phyloP scores from a whole-genome alignment of 2,329 filamentous ascomycete genomes.

The Torrubiellomyces zombiae region DNA sequence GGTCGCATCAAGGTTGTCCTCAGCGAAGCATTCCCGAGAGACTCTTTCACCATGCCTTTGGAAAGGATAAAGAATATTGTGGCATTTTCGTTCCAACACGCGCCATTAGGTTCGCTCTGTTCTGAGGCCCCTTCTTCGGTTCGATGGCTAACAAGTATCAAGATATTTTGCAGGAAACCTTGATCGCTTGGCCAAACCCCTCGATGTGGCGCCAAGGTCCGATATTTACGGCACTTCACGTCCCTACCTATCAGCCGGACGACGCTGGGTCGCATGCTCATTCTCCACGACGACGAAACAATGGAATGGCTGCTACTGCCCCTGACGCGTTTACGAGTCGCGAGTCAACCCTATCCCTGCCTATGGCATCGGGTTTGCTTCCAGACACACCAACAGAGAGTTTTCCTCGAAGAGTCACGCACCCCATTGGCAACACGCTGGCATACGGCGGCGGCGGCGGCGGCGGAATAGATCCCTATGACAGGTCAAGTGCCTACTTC shows the following conservation, averaged over 20 bases:
- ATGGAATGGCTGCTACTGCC: no score
- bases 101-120: constrained; percentile 44
- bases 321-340: no score
- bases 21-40: constrained; percentile 51
- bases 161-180: constrained; percentile 54
- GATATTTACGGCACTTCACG: constrained; percentile 22
- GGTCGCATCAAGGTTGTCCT: constrained; percentile 65
- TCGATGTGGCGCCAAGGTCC: constrained; percentile 45
- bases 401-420: constrained; percentile 4
- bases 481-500: constrained; percentile 10
- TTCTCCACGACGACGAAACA: constrained; percentile 33
- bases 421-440: constrained; percentile 3
- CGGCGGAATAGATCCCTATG: constrained; percentile 7
- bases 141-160: constrained; percentile 1
- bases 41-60: constrained; percentile 34
- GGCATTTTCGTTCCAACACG: constrained; percentile 73
- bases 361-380: background rate
- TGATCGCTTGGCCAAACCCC: constrained; percentile 67
- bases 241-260: constrained; percentile 24
- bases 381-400: no score
- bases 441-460: constrained; percentile 1
- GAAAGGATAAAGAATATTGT: constrained; percentile 57
- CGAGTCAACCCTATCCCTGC: constrained; percentile 1
- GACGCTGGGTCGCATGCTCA: constrained; percentile 43
- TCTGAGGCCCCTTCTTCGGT: background rate